Base-by-base conservation (phyloP, 2,329 filamentous ascomycete genomes). In the Xylaria sp. region DNA sequence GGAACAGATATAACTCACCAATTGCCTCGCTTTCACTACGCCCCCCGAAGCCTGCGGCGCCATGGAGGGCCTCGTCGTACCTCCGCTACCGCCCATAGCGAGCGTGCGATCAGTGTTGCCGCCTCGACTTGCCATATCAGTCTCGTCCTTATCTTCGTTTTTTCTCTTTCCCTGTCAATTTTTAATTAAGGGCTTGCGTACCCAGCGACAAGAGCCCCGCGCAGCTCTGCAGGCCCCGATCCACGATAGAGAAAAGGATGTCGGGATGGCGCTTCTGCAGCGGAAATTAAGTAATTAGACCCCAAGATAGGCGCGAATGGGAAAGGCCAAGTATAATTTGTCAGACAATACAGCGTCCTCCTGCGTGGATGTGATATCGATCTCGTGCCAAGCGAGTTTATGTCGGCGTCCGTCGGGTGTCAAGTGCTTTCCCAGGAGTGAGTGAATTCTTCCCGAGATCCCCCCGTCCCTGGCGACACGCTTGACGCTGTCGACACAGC, bases 1-100 rank as follows among this genome's bases (percentile, higher is more conserved):
- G 5, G 7, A 6, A 28, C 51, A 28, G 51, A 61, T 32, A 28
- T n/a, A 62, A 70, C 81, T 63, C 75, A 86, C 85, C 74, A 87
- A 72, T 75, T 87, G 85, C 66, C 85, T 79, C 44, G 84, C 81
- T 76, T 87, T 87, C 39, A 85, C 80, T 23, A 79, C 84, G 41
- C 82, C 80, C 41, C 84, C 84, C 3, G 84, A 80, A 46, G 70
- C 61, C 70, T 78, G 77, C 39, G 76, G 76, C 63, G 76, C 76
- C 74, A 78, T 77, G 5, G 77, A 84, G 28, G 80, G 77, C 46
- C 81, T 76, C 66, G 79, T 65, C 37, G 74, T 64, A 18, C 71
- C 73, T 63, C 69, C 66, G 37, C 70, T 68, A 57, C 75, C 72
- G 15, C 70, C 71, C 69, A 74, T 77, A 18, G 62, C 66, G 62